Percentiles rank a stretch among this genome's conserved stretches.
Conservation (phyloP, 129 eudicot species). For the Helianthus tuberosus region DNA sequence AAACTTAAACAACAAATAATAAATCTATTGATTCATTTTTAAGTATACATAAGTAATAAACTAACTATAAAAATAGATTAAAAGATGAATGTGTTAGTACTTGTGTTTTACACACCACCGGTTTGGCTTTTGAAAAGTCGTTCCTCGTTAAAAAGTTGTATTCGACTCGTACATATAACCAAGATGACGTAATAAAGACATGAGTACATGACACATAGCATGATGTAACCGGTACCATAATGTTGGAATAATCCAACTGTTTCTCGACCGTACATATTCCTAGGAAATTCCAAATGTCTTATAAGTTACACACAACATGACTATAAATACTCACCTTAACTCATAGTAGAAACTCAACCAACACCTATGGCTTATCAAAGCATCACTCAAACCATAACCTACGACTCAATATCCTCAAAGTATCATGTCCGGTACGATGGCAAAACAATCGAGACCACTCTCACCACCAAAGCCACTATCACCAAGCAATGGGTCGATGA, state of each 20-base stretch:
- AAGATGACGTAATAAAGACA: not conserved
- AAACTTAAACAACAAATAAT: too few species aligned
- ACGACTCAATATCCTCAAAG: conserved; percentile 32
- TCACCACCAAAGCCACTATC: conserved; percentile 48
- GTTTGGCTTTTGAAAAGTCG: too few species aligned
- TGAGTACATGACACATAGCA: not conserved
- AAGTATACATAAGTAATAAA: too few species aligned
- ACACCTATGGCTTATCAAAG: conserved; percentile 24
- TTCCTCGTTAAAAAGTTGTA: not conserved
- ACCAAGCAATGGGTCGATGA: conserved; percentile 40
- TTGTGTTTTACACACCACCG: too few species aligned
- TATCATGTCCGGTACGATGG: conserved; percentile 46
- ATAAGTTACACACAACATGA: not conserved
- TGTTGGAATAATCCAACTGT: not conserved
- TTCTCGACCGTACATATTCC: not conserved
- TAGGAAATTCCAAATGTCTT: not conserved
- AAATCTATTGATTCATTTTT: too few species aligned
- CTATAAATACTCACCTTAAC: not conserved
- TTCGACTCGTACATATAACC: not conserved
- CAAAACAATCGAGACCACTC: conserved; percentile 52
- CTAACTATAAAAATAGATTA: too few species aligned
- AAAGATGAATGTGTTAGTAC: too few species aligned
- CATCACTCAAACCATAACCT: conserved; percentile 39
- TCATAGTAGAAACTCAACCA: not conserved
- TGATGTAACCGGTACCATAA: not conserved